phyloP scores from a whole-genome alignment of 805 yeast species.

The Lachancea lanzarotensis region DNA sequence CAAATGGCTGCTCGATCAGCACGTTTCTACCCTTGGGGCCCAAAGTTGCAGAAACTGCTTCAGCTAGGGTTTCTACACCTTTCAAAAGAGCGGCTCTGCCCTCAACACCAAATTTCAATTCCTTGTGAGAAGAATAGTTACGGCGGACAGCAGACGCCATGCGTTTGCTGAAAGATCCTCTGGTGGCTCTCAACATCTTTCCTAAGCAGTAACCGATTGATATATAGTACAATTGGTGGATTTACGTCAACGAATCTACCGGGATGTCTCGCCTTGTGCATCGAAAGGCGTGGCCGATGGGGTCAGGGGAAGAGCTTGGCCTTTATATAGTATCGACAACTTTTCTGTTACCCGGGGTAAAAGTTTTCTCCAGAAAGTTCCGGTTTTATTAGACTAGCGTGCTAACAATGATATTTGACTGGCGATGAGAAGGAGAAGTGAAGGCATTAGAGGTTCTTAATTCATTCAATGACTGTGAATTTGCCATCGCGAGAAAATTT shows the following conservation, averaged over 20 bases:
- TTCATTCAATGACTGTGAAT: not conserved
- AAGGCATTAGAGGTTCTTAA: not conserved
- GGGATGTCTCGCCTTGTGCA: not conserved
- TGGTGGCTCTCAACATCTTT: slow-evolving; percentile 8
- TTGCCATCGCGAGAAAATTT: not conserved
- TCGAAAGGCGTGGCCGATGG: not conserved
- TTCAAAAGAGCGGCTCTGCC: slow-evolving; percentile 90
- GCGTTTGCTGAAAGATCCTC: slow-evolving; percentile 4
- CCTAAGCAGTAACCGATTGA: not conserved
- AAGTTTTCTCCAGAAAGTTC: slow-evolving; percentile 8
- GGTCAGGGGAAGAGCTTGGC: not conserved
- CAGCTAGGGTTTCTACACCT: slow-evolving; percentile 93
- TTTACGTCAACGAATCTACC: not conserved
- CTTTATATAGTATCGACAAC: not conserved
- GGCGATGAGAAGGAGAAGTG: not conserved
- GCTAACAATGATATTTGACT: not conserved
- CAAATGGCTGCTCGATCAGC: slow-evolving; percentile 91
- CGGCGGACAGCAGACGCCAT: slow-evolving; percentile 19
- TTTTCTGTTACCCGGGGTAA: slow-evolving; percentile 1
- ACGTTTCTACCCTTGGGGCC: slow-evolving; percentile 99
- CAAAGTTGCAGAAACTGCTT: slow-evolving; percentile 91
- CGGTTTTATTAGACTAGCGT: not conserved
- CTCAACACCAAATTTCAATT: slow-evolving; percentile 92
- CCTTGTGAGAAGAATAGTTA: slow-evolving; percentile 61
- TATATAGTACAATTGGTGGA: not conserved